Conservation (phyloP, 148 eudicot genomes). For the Spergularia bocconei region DNA sequence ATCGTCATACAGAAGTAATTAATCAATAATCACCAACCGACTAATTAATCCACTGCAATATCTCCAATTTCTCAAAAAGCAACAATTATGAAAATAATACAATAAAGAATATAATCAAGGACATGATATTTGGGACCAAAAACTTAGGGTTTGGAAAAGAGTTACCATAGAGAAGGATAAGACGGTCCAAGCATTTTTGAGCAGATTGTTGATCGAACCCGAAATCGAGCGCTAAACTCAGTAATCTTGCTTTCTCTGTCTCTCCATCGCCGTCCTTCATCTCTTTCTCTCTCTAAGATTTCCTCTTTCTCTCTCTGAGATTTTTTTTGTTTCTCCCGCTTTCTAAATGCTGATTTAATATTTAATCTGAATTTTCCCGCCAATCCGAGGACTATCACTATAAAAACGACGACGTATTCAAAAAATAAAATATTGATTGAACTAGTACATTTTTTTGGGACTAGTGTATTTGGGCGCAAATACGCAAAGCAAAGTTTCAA, state of each 20-base stretch:
- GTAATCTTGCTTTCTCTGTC: conserved; percentile 55
- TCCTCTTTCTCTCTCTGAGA: background rate
- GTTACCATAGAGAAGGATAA: conserved; percentile 71
- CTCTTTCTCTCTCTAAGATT: conserved; percentile 1
- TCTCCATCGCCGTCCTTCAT: conserved; percentile 29
- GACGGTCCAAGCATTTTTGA: conserved; percentile 61
- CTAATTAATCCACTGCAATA: background rate
- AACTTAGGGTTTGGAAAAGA: conserved; percentile 17
- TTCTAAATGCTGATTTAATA: no score
- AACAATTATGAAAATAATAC: no score
- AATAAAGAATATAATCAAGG: no score
- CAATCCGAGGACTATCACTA: no score
- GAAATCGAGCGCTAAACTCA: conserved; percentile 74
- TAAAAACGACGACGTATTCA: no score
- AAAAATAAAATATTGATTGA: no score
- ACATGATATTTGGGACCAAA: background rate
- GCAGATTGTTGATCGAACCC: conserved; percentile 84
- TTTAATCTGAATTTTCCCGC: no score
- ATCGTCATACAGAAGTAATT: background rate
- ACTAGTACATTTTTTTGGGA: no score
- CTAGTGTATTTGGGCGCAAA: no score
- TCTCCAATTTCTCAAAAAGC: no score
- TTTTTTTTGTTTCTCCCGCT: no score
- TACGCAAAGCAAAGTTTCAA: no score
- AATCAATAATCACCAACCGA: background rate